A percentile compares a stretch with the other conserved stretches of the same genome.
Evolutionary conservation across 345 rosid genomes (phyloP).

Genomic region (Boechera retrofracta): DNA sequence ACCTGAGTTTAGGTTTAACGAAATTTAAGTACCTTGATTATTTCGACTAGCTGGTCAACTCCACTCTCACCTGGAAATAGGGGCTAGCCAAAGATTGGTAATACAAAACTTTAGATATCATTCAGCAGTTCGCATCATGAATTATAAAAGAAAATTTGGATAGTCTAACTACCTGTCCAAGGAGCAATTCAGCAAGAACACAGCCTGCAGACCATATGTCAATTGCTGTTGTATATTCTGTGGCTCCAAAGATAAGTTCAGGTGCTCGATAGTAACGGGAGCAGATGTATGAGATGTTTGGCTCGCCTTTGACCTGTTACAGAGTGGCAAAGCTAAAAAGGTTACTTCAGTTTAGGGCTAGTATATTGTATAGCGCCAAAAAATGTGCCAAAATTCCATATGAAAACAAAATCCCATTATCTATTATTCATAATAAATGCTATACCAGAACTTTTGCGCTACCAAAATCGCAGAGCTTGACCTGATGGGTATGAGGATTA

Average conservation of each 20-base stretch:
- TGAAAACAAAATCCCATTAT: slow-evolving; percentile 21
- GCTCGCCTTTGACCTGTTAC: slow-evolving; percentile 68
- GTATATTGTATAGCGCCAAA: not conserved
- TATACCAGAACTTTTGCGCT: slow-evolving; percentile 78
- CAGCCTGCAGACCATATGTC: slow-evolving; percentile 83
- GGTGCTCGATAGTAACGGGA: slow-evolving; percentile 72
- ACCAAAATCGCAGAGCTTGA: slow-evolving; percentile 71
- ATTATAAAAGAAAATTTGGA: not conserved
- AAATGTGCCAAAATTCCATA: slow-evolving; percentile 18
- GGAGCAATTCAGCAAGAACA: slow-evolving; percentile 67
- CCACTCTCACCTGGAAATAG: slow-evolving; percentile 76
- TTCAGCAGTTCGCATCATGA: not conserved
- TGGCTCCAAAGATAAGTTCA: slow-evolving; percentile 74
- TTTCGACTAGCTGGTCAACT: slow-evolving; percentile 76
- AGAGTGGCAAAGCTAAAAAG: slow-evolving; percentile 14
- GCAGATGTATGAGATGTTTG: slow-evolving; percentile 70
- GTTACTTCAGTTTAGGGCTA: slow-evolving; percentile 15
- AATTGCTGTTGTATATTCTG: slow-evolving; percentile 69
- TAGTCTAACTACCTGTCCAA: slow-evolving; percentile 57
- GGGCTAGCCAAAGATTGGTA: slow-evolving; percentile 52
- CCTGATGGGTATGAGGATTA: slow-evolving; percentile 69
- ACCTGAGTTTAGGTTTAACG: not conserved
- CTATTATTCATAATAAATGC: slow-evolving; percentile 6
- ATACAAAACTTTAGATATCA: slow-evolving; percentile 24
- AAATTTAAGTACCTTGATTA: slow-evolving; percentile 58